Conservation (phyloP, 805 yeast genomes). For the Saccharomycopsis babjevae region DNA sequence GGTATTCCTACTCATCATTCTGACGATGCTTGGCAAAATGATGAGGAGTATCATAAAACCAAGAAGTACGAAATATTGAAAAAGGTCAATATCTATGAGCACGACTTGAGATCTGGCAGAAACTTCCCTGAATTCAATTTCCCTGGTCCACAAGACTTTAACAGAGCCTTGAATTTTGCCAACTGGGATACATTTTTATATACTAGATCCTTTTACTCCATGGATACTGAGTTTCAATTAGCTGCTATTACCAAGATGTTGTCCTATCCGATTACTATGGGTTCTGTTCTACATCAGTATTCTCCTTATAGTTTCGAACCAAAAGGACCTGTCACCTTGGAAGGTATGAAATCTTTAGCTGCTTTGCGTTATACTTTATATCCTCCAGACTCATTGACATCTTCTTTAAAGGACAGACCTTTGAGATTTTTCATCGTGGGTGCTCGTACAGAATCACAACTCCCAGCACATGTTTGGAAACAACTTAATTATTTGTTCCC, state of each 20-base stretch:
- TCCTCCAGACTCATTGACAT: constrained; percentile 51
- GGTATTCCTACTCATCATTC: constrained; percentile 97
- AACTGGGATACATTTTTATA: constrained; percentile 92
- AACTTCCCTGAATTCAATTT: constrained; percentile 93
- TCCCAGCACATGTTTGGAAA: constrained; percentile 94
- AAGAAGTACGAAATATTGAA: constrained; percentile 65
- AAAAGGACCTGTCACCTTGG: constrained; percentile 79
- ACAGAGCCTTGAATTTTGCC: constrained; percentile 62
- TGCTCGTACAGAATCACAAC: constrained; percentile 84
- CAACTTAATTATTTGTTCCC: constrained; percentile 85
- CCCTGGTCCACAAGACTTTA: constrained; percentile 70
- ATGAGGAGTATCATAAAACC: constrained; percentile 56
- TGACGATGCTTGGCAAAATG: constrained; percentile 79
- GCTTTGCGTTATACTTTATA: constrained; percentile 86
- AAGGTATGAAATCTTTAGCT: constrained; percentile 88
- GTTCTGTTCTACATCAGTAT: constrained; percentile 68
- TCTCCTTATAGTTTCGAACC: constrained; percentile 79
- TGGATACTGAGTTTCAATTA: constrained; percentile 93
- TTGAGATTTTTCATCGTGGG: constrained; percentile 84
- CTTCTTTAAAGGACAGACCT: constrained; percentile 64
- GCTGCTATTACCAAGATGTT: constrained; percentile 93
- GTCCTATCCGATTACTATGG: constrained; percentile 87
- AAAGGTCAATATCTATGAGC: constrained; percentile 87
- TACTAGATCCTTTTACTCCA: constrained; percentile 84
- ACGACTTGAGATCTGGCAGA: constrained; percentile 88